Evolutionary conservation across 306 rosid genomes (phyloP).

Genomic region (Sindora glabra): DNA sequence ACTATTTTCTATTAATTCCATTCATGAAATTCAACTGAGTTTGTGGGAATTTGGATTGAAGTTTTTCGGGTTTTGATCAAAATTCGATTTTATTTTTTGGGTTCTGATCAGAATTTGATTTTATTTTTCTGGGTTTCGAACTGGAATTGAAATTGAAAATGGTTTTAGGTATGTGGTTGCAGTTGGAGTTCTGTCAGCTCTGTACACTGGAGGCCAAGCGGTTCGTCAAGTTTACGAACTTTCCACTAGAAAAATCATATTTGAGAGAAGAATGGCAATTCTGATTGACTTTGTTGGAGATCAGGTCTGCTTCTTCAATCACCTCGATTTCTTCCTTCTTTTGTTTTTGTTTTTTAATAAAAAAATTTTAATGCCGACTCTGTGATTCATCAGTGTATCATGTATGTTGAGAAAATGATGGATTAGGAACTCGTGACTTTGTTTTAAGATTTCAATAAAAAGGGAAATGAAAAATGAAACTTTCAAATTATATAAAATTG

Average conservation of each 20-base stretch:
- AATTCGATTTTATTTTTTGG: neutral
- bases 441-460: too few species aligned
- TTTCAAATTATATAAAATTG: too few species aligned
- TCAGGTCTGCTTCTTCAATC: slow-evolving; percentile 27
- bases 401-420: too few species aligned
- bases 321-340: neutral
- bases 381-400: too few species aligned
- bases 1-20: neutral
- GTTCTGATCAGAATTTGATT: too few species aligned
- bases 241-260: slow-evolving; percentile 9
- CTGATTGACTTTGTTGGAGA: slow-evolving; percentile 38
- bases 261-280: slow-evolving; percentile 7
- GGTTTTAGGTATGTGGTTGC: slow-evolving; percentile 50
- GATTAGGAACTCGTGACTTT: too few species aligned
- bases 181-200: slow-evolving; percentile 28
- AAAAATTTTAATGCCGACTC: too few species aligned
- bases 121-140: neutral
- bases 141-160: neutral
- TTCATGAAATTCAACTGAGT: neutral
- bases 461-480: too few species aligned
- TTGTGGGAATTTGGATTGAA: neutral
- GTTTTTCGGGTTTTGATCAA: slow-evolving; percentile 10
- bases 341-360: too few species aligned
- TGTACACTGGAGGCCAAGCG: slow-evolving; percentile 29
- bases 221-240: slow-evolving; percentile 21